phyloP scores from a whole-genome alignment of 2,329 filamentous ascomycete genomes.

The Pseudogymnoascus sp. region DNA sequence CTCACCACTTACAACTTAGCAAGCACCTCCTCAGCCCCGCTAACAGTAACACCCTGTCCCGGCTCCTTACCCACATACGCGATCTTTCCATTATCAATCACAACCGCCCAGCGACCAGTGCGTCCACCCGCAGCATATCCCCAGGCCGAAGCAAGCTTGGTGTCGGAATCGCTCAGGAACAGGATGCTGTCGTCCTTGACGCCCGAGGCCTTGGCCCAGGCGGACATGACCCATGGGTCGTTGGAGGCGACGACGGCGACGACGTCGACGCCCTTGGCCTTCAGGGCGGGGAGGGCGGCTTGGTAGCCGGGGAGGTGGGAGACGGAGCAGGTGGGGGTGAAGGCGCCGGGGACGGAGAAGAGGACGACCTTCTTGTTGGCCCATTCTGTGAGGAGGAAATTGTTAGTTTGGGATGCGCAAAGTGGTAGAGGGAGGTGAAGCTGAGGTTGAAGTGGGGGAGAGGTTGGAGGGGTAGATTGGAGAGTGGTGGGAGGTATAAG shows the following conservation, averaged over 20 bases:
- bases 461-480: not conserved
- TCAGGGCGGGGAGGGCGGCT: slow-evolving; percentile 49
- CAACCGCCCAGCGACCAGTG: slow-evolving; percentile 57
- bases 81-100: slow-evolving; percentile 61
- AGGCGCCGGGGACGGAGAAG: slow-evolving; percentile 60
- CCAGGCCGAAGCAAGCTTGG: slow-evolving; percentile 55
- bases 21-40: slow-evolving; percentile 26
- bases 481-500: not conserved
- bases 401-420: slow-evolving; percentile 4
- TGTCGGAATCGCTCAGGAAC: slow-evolving; percentile 58
- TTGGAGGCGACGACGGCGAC: slow-evolving; percentile 62
- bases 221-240: slow-evolving; percentile 63
- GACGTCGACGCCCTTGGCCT: slow-evolving; percentile 58
- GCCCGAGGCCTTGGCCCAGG: slow-evolving; percentile 63
- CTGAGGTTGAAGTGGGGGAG: not conserved
- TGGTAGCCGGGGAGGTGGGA: slow-evolving; percentile 63
- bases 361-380: slow-evolving; percentile 63
- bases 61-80: slow-evolving; percentile 58
- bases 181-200: slow-evolving; percentile 57
- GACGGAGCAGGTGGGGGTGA: slow-evolving; percentile 62
- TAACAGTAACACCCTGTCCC: slow-evolving; percentile 23
- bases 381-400: slow-evolving; percentile 40
- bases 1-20: not conserved
- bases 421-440: not conserved
- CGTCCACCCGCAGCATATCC: slow-evolving; percentile 56